Evolutionary conservation across 306 rosid genomes (phyloP).

Genomic region (Dryas alaskensis): DNA sequence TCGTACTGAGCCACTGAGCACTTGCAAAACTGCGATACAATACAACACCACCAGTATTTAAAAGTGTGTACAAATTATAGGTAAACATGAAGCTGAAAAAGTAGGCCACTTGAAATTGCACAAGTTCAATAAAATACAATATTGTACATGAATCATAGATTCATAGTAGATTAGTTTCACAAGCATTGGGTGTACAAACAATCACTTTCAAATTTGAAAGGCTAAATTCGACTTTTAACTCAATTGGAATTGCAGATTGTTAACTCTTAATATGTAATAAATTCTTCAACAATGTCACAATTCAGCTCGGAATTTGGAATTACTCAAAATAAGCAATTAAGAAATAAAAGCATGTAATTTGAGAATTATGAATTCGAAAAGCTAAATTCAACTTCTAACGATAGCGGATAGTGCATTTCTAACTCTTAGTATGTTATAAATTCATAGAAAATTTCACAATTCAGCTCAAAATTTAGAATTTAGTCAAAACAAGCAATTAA

Average conservation of each 20-base stretch:
- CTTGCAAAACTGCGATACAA: conserved; percentile 57
- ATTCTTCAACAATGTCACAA: background rate
- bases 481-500: too few species aligned
- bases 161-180: too few species aligned
- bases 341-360: background rate
- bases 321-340: background rate
- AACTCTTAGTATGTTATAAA: background rate
- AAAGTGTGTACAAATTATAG: background rate
- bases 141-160: background rate
- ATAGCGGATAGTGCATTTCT: background rate
- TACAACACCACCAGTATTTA: conserved; percentile 13
- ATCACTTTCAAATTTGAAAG: background rate
- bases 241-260: background rate
- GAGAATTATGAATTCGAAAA: background rate
- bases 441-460: too few species aligned
- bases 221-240: background rate
- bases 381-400: too few species aligned
- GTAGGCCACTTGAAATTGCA: background rate
- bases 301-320: background rate
- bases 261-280: background rate
- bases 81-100: background rate
- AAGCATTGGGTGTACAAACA: background rate
- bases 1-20: conserved; percentile 60
- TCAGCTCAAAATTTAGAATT: background rate
- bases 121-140: background rate